Evolutionary conservation across 148 eudicot genomes (phyloP).

Genomic region (Persicaria tinctoria): DNA sequence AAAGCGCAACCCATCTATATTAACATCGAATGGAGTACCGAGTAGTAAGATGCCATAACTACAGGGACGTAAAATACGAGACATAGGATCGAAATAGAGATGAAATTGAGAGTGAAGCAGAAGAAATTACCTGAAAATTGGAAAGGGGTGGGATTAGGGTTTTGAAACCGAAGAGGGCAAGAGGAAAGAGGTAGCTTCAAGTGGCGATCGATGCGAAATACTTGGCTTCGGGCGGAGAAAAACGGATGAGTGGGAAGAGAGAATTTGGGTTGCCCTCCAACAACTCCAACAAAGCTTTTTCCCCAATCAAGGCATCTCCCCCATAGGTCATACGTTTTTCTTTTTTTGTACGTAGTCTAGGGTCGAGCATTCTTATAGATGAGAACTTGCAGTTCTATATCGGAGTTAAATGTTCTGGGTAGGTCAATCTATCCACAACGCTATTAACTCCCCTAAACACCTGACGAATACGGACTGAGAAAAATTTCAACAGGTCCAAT

Average conservation of each 20-base stretch:
- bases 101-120: neutral
- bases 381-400: no score
- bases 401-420: no score
- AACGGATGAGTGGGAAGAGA: neutral
- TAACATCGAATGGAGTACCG: neutral
- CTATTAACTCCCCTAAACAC: no score
- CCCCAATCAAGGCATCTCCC: neutral
- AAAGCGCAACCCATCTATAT: no score
- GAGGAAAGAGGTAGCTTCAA: neutral
- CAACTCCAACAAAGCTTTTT: neutral
- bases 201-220: slow-evolving; percentile 4
- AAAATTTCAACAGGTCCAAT: no score
- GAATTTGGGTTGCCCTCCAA: neutral
- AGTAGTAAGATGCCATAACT: neutral
- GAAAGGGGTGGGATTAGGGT: slow-evolving; percentile 4
- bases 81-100: neutral
- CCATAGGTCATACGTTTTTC: neutral
- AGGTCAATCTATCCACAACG: no score
- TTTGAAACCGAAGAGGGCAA: neutral
- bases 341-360: neutral
- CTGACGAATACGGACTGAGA: no score
- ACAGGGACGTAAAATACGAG: neutral
- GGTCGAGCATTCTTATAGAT: no score
- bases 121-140: slow-evolving; percentile 5
- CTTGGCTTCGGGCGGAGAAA: neutral